Conservation (phyloP, 371 early-diverging fungal species). For the Syncephalis plumigaleata region DNA sequence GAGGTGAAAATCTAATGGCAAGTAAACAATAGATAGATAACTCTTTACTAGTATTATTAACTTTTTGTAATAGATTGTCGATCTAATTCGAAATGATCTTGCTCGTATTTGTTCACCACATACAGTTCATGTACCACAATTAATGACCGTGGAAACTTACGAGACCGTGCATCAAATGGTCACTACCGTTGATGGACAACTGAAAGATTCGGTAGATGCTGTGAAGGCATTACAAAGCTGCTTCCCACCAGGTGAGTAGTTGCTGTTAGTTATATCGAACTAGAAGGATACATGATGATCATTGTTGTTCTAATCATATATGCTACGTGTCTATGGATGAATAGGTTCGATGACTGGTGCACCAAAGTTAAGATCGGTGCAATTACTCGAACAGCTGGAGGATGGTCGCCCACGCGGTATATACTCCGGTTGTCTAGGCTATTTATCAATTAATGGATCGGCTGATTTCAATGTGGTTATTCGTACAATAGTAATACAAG, state of each 20-base stretch:
- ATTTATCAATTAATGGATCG: conserved; percentile 41
- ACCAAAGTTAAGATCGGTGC: conserved; percentile 77
- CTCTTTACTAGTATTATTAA: too few relatives aligned
- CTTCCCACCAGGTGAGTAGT: conserved; percentile 66
- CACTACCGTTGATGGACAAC: conserved; percentile 55
- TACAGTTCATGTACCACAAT: conserved; percentile 57
- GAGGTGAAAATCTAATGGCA: conserved; percentile 93
- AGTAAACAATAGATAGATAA: neutral
- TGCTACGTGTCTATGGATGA: too few relatives aligned
- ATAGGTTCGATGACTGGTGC: conserved; percentile 93
- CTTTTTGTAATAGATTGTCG: conserved; percentile 92
- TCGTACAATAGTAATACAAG: conserved; percentile 37
- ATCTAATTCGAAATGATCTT: conserved; percentile 88
- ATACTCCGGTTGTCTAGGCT: conserved; percentile 87
- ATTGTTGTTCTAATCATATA: too few relatives aligned
- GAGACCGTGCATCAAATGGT: conserved; percentile 89
- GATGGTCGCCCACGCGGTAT: conserved; percentile 48
- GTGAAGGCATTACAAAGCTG: conserved; percentile 56
- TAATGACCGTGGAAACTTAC: conserved; percentile 84
- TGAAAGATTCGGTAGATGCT: conserved; percentile 35
- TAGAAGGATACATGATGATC: too few relatives aligned
- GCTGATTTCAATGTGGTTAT: conserved; percentile 72
- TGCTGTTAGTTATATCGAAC: too few relatives aligned
- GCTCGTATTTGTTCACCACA: conserved; percentile 41
- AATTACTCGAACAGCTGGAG: conserved; percentile 65